Base-by-base conservation (phyloP, 2,329 filamentous ascomycete genomes). In the Paecilomyces dactylethromorphus region DNA sequence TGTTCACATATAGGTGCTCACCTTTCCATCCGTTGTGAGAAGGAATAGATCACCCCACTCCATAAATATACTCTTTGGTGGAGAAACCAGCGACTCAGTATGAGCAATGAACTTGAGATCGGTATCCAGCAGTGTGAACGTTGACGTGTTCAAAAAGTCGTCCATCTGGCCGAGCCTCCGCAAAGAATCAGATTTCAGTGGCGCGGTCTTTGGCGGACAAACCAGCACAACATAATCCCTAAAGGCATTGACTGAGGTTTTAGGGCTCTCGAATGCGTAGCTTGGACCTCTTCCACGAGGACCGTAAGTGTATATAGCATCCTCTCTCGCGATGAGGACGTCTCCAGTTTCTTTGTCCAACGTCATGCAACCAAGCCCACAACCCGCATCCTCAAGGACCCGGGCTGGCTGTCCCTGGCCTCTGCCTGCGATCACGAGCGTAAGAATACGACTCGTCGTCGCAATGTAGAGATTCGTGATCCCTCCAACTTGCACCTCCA, bases 271-370 rank as follows among this genome's bases (percentile, higher is more conserved):
- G 70, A 95, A 97, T 0, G 92, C 92, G 74, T 90, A 92, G 49
- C 91, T 93, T 0, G 91, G 88, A 0, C 92, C 92, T 60, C 92
- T 85, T 0, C 93, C 93, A 59, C 94, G 89, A 0, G 89, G 78
- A 0, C 88, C 90, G 74, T 97, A 99, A 60, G 91, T 92, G 76
- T 97, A 97, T 57, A 99, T 89, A 7, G 93, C 94, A 82, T 99
- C 95, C 65, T 97, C 91, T 61, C 94, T 82, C 0, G 89, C 94
- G n/a, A 99, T 88, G 2, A 99, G 84, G 21, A 99, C 87, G 64
- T 97, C 91, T 4, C 89, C 91, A 0, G 87, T 89, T 62, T 84
- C 82, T 61, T 84, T 85, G 72, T 97, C 91, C 12, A 93, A 82
- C 0, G 91, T 90, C 91, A 99, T 96, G 74, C 95, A 99, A 0